Evolutionary conservation across 345 rosid genomes (phyloP).

Genomic region (Limnanthes douglasii): DNA sequence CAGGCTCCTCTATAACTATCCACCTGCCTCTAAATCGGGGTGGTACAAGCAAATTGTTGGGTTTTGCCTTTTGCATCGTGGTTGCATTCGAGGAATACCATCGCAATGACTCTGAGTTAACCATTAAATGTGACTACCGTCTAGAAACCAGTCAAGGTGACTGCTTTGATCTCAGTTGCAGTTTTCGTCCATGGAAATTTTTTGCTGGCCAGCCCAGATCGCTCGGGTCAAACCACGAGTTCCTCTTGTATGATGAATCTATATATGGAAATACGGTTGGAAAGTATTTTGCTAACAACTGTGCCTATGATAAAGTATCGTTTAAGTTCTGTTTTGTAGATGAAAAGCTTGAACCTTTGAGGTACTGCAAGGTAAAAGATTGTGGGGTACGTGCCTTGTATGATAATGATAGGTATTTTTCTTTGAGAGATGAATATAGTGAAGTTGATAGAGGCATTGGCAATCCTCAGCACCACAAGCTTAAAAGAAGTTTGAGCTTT

Average conservation of each 20-base stretch:
- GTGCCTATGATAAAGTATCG: not conserved
- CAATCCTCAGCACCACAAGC: no score
- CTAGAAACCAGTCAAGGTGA: not conserved
- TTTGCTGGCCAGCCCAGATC: not conserved
- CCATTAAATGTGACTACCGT: not conserved
- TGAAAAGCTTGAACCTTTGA: not conserved
- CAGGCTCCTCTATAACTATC: not conserved
- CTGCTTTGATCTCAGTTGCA: not conserved
- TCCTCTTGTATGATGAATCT: not conserved
- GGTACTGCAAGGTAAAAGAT: not conserved
- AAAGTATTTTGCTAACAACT: not conserved
- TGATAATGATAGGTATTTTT: no score
- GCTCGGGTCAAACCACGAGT: not conserved
- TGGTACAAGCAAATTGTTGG: not conserved
- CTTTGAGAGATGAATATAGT: no score
- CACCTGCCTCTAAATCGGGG: not conserved
- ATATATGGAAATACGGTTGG: not conserved
- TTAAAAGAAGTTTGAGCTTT: no score
- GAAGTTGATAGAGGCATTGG: no score
- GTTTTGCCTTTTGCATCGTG: not conserved
- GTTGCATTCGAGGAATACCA: not conserved
- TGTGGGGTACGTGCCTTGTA: no score
- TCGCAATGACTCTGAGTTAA: not conserved
- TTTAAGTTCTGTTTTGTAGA: not conserved
- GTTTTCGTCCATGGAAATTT: not conserved